Evolutionary conservation across 176 grass and related monocot genomes (phyloP).

Genomic region (Raddia guianensis): DNA sequence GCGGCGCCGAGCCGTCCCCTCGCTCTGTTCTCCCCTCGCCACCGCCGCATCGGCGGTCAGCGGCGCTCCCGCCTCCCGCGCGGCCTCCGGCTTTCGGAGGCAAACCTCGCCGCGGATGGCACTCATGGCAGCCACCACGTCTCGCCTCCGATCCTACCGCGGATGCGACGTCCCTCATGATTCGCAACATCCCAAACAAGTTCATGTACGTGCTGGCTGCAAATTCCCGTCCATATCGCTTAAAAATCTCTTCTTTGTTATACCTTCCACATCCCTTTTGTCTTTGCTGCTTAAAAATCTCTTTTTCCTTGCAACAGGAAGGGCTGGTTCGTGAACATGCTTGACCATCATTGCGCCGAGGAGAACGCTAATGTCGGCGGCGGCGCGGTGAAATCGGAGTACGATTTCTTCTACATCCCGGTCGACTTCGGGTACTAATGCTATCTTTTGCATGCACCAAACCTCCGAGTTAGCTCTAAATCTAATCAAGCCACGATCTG

Average conservation of each 20-base stretch:
- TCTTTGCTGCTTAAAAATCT: neutral
- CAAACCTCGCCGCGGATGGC: neutral
- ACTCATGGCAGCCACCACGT: neutral
- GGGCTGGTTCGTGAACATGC: conserved; percentile 24
- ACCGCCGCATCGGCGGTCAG: neutral
- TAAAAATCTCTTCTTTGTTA: too few relatives aligned
- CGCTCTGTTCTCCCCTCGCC: conserved; percentile 10
- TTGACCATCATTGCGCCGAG: conserved; percentile 40
- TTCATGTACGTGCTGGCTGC: conserved; percentile 41
- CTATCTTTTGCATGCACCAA: too few relatives aligned
- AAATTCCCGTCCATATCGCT: neutral
- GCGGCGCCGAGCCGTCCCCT: neutral
- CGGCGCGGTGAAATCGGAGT: too few relatives aligned
- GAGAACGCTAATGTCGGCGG: conserved; percentile 38
- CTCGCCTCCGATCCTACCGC: neutral
- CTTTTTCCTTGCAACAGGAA: conserved; percentile 29
- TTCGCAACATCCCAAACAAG: conserved; percentile 55
- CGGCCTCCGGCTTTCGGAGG: neutral
- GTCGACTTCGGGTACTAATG: too few relatives aligned
- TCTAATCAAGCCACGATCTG: neutral
- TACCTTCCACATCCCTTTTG: too few relatives aligned
- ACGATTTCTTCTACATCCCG: too few relatives aligned
- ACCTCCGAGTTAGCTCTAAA: neutral
- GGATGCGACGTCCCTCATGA: conserved; percentile 48
- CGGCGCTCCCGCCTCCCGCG: neutral